Percentiles rank a stretch among this genome's conserved stretches.
phyloP scores from a whole-genome alignment of 495 filamentous ascomycete genomes.

The Aspergillus conjunctus region DNA sequence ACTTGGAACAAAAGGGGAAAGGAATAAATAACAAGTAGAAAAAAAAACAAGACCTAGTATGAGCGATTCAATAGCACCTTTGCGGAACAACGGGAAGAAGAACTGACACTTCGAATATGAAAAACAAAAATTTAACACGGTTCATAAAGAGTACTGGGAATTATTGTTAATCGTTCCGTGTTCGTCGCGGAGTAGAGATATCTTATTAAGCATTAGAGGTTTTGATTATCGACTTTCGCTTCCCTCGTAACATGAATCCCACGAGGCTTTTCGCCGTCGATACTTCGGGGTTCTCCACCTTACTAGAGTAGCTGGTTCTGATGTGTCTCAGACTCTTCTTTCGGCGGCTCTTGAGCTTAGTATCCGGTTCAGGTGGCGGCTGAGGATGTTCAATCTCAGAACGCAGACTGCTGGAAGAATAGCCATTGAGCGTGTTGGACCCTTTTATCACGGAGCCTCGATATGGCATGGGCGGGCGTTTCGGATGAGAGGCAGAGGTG shows the following conservation, averaged over 20 bases:
- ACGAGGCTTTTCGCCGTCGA: conserved; percentile 37
- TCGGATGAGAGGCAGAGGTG: conserved; percentile 10
- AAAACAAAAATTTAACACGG: conserved; percentile 12
- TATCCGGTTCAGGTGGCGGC: conserved; percentile 15
- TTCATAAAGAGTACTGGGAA: background rate
- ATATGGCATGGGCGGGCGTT: conserved; percentile 32
- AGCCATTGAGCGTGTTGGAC: conserved; percentile 70
- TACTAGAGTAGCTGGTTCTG: conserved; percentile 8
- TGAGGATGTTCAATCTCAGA: conserved; percentile 59
- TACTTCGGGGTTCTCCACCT: conserved; percentile 17
- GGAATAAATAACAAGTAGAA: background rate
- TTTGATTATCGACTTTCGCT: conserved; percentile 29
- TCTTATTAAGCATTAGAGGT: conserved; percentile 30
- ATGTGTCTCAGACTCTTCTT: conserved; percentile 28
- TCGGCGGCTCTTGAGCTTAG: conserved; percentile 18
- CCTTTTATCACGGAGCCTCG: conserved; percentile 36
- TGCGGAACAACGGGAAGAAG: background rate
- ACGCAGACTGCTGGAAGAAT: conserved; percentile 63
- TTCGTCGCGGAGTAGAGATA: conserved; percentile 5
- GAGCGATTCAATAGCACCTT: background rate
- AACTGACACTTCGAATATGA: background rate
- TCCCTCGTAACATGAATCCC: conserved; percentile 41
- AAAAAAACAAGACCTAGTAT: background rate
- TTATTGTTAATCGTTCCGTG: conserved; percentile 6
- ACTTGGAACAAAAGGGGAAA: background rate